These are phyloP conservation scores for Fagopyrum esculentum DNA, from an alignment of 148 eudicot species.

Conservation along the genomic window DNA sequence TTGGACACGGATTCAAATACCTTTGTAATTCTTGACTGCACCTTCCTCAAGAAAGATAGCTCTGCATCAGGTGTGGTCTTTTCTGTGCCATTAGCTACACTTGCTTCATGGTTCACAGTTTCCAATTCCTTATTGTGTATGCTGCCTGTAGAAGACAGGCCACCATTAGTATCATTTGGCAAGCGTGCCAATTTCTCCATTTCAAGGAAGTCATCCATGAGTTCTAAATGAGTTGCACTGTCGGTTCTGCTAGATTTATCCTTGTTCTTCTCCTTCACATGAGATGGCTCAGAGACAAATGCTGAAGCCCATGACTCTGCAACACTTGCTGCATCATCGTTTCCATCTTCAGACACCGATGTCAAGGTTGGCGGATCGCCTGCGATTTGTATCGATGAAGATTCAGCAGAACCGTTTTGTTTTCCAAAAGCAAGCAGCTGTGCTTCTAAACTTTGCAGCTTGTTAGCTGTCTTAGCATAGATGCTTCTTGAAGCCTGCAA, in stretches of 20 bases:
- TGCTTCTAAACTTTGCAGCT: conserved; percentile 75
- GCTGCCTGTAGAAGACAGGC: not conserved
- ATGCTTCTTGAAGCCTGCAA: conserved; percentile 79
- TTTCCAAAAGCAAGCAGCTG: conserved; percentile 39
- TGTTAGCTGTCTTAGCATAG: conserved; percentile 79
- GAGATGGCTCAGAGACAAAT: conserved; percentile 50
- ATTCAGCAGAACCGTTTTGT: conserved; percentile 38
- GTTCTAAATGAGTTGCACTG: conserved; percentile 59
- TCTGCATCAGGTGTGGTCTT: conserved; percentile 25
- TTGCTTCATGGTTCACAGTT: conserved; percentile 19
- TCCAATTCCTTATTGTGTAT: conserved; percentile 20
- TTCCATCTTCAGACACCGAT: conserved; percentile 81
- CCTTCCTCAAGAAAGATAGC: conserved; percentile 29
- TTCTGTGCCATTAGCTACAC: conserved; percentile 13
- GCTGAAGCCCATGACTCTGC: conserved; percentile 78
- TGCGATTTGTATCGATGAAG: conserved; percentile 35
- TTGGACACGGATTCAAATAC: conserved; percentile 47
- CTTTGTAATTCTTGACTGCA: conserved; percentile 50
- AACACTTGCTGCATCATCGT: conserved; percentile 66
- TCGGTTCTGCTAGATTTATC: conserved; percentile 51
- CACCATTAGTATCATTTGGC: conserved; percentile 34
- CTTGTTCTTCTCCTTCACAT: conserved; percentile 39
- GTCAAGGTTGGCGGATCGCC: conserved; percentile 63
- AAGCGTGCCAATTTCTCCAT: conserved; percentile 89
- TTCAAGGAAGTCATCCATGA: conserved; percentile 97